Evolutionary conservation across 2,329 filamentous ascomycete genomes (phyloP).

Genomic region (Scedosporium dehoogii): DNA sequence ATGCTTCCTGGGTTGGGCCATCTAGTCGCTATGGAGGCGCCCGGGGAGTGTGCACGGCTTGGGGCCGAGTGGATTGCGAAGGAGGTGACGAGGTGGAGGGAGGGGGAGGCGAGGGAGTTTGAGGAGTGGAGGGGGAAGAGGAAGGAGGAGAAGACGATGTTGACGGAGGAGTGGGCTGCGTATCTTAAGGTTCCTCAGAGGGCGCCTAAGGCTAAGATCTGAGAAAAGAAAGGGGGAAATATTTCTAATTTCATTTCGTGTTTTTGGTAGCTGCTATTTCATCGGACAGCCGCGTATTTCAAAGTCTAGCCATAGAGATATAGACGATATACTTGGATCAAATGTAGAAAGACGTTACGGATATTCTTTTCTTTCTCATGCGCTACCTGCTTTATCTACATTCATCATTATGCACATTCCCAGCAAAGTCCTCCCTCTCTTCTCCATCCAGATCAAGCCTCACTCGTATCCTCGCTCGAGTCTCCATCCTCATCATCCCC

Average conservation of each 20-base stretch:
- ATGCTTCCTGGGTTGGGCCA: conserved; percentile 61
- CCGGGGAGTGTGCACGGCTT: conserved; percentile 52
- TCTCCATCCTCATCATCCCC: conserved; percentile 20
- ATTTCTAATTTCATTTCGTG: no score
- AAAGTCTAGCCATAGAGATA: not conserved
- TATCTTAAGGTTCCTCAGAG: conserved; percentile 2
- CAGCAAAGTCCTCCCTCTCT: not conserved
- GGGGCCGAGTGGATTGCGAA: conserved; percentile 45
- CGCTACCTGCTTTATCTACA: not conserved
- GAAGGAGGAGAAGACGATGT: conserved; percentile 41
- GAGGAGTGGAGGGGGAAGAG: conserved; percentile 42
- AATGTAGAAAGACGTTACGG: not conserved
- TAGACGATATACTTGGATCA: not conserved
- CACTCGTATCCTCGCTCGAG: conserved; percentile 8
- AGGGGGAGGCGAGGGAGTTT: conserved; percentile 43
- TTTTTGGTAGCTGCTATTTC: no score
- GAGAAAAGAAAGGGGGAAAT: not conserved
- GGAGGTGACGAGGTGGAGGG: conserved; percentile 48
- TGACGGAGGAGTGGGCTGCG: conserved; percentile 24
- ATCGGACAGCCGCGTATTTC: not conserved
- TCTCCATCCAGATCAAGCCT: not conserved
- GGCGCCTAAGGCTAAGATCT: conserved; percentile 3
- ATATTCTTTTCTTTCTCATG: not conserved
- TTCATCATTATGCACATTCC: not conserved
- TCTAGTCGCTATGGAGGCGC: conserved; percentile 74